These are phyloP conservation scores for Taphrina populina DNA, from an alignment of 1,139 yeast genomes.

Conservation along the genomic window DNA sequence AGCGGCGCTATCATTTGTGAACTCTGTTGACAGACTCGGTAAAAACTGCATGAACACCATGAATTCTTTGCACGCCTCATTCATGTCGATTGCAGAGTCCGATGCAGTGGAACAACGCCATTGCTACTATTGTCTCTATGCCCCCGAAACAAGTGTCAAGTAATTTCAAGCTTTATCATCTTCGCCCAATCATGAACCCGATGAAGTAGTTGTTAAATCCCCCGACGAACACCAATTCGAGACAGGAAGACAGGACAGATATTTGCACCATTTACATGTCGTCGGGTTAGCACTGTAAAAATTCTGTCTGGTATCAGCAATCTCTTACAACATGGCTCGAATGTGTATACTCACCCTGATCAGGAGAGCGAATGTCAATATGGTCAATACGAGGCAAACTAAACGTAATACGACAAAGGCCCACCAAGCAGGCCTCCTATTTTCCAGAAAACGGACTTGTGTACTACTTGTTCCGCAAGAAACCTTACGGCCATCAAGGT, in stretches of 20 bases:
- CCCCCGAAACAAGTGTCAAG: too few species aligned
- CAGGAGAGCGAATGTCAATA: constrained; percentile 56
- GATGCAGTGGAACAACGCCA: too few species aligned
- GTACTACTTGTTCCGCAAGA: too few species aligned
- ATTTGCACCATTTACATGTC: constrained; percentile 60
- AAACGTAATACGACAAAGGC: constrained; percentile 57
- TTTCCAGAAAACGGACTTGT: constrained; percentile 28
- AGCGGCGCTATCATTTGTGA: too few species aligned
- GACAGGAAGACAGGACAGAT: constrained; percentile 57
- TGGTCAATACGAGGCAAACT: constrained; percentile 51
- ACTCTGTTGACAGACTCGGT: too few species aligned
- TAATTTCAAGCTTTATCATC: too few species aligned
- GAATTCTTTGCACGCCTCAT: too few species aligned
- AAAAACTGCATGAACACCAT: too few species aligned
- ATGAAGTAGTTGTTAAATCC: constrained; percentile 13
- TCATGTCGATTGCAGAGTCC: too few species aligned
- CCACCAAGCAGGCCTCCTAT: constrained; percentile 50
- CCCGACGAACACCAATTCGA: constrained; percentile 22
- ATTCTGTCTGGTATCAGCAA: constrained; percentile 6
- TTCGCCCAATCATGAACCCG: too few species aligned
- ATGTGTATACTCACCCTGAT: constrained; percentile 53
- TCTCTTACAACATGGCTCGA: constrained; percentile 52
- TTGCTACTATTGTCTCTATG: too few species aligned
- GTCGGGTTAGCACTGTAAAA: constrained; percentile 19
- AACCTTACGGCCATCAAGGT: too few species aligned